Base-by-base conservation (phyloP, 345 rosid genomes). In the Hypericum androsaemum region DNA sequence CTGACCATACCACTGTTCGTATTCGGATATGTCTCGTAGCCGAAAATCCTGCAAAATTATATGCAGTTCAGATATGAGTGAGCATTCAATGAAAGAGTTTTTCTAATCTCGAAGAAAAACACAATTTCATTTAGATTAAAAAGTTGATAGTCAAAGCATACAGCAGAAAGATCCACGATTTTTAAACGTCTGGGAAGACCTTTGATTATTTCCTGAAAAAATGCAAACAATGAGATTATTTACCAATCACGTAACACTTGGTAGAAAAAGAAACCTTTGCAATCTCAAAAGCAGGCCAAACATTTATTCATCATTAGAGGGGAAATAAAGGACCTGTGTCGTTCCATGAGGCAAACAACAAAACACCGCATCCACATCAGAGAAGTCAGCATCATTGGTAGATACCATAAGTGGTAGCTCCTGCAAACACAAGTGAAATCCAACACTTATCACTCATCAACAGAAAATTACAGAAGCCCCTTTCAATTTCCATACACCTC, bases 281-380 rank as follows among this genome's bases (percentile, higher is more conserved):
- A 22, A 22, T 4, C 32, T 22, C 32, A 22, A 22, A n/a, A 22
- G 32, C 32, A 4, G 32, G 32, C 36, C 10, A 53, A 64, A 41
- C 62, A 7, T 15, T 54, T 37, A 12, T 39, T n/a, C 47, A 35
- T 5, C 32, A 22, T 1, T 22, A 22, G 4, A 39, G 37, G 44
- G 61, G 64, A 11, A 50, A 56, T 41, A 56, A 64, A 15, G 17
- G 9, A 86, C 99, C 87, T 88, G 95, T 0, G 97, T 88, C 12
- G 97, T 88, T 67, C 99, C 97, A 58, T 94, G 99, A 50, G 97
- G 97, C 64, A 94, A 76, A 65, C 99, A 94, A 71, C 99, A 94
- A 59, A 94, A 81, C 6, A 86, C 89, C 54, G 97, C 97, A 71
- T 94, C 99, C 41, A 86, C 89, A 39, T 78, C 50, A 42, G 79